phyloP scores from a whole-genome alignment of 805 yeast genomes.

The Lachancea sp. region DNA sequence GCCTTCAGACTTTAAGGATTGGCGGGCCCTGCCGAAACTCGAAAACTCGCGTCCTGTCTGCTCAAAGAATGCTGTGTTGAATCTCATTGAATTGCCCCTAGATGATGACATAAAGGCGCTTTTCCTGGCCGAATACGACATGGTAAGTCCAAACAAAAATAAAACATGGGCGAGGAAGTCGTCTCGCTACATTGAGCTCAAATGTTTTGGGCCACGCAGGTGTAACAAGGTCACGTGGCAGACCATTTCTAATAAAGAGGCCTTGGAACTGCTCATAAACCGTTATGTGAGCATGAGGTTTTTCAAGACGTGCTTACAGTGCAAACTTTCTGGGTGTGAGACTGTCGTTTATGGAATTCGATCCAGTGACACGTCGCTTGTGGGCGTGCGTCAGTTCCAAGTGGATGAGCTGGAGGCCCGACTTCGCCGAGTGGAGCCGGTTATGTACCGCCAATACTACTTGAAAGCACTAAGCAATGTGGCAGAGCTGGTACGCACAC shows the following conservation, averaged over 20 bases:
- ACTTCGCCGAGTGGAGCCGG: neutral
- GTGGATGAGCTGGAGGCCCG: constrained; percentile 1
- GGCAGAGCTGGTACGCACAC: neutral
- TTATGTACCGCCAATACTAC: neutral
- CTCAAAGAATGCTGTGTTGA: neutral
- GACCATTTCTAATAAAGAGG: neutral
- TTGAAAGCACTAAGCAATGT: neutral
- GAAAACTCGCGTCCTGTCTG: neutral
- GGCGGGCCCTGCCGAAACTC: constrained; percentile 1
- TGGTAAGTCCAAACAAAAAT: neutral
- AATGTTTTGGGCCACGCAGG: constrained; percentile 1
- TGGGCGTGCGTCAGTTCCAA: constrained; percentile 3
- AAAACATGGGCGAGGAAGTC: neutral
- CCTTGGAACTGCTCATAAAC: neutral
- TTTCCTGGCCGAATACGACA: constrained; percentile 7
- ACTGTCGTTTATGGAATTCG: constrained; percentile 3
- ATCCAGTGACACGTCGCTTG: neutral
- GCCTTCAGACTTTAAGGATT: neutral
- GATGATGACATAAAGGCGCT: neutral
- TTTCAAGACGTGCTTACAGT: constrained; percentile 6
- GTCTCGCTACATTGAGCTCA: constrained; percentile 1
- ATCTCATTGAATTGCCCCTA: neutral
- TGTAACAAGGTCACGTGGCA: neutral
- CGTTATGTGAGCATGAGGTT: neutral
- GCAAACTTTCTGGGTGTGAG: constrained; percentile 4